These are phyloP conservation scores for Acacia melanoxylon DNA, from an alignment of 306 rosid genomes.

Conservation along the genomic window DNA sequence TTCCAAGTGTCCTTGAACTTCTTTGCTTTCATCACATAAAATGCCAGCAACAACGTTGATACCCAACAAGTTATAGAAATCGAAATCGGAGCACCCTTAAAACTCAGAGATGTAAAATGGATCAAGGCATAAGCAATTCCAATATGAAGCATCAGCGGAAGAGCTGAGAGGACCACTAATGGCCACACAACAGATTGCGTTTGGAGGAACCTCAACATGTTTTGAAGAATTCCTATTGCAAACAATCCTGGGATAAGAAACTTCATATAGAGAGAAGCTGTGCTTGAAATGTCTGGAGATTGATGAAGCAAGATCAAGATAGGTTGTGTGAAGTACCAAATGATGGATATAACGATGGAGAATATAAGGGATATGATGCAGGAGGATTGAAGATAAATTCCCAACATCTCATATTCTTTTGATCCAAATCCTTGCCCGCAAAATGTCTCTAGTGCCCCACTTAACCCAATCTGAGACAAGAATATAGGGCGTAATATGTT, in stretches of 20 bases:
- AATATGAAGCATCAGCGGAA: conserved; percentile 49
- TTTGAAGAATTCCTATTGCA: conserved; percentile 69
- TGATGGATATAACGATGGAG: conserved; percentile 49
- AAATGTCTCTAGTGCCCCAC: conserved; percentile 86
- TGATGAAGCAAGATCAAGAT: conserved; percentile 66
- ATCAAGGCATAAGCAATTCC: conserved; percentile 61
- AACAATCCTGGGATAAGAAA: conserved; percentile 67
- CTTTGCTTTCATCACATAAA: conserved; percentile 42
- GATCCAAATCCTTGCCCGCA: conserved; percentile 95
- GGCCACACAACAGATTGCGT: conserved; percentile 69
- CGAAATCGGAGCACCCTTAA: conserved; percentile 71
- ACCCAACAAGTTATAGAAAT: conserved; percentile 68
- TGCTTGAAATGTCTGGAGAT: conserved; percentile 51
- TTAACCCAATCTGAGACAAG: conserved; percentile 61
- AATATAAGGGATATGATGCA: conserved; percentile 62
- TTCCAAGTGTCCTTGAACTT: conserved; percentile 66
- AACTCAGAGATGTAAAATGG: conserved; percentile 45
- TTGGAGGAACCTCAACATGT: conserved; percentile 70
- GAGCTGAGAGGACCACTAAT: conserved; percentile 46
- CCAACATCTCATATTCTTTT: conserved; percentile 53
- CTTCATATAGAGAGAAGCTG: conserved; percentile 60
- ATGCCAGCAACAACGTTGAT: conserved; percentile 41
- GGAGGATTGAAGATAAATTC: conserved; percentile 76
- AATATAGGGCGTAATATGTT: background rate
- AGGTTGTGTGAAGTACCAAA: conserved; percentile 64